These are phyloP conservation scores for Chaetothyriales sp. DNA, from an alignment of 2,329 filamentous ascomycete species.

Conservation along the genomic window DNA sequence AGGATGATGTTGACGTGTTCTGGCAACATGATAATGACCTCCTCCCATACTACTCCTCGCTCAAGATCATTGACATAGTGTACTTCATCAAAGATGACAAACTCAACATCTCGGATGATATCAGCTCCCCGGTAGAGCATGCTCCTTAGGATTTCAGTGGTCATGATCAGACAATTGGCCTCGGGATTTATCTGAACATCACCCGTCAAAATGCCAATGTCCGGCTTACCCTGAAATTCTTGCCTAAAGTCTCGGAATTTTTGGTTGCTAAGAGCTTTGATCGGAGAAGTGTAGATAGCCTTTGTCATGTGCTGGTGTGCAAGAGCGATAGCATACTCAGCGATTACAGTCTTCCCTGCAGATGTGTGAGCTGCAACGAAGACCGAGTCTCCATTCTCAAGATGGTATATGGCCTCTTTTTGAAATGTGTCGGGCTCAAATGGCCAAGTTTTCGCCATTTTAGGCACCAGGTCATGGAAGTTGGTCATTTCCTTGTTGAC, in stretches of 20 bases:
- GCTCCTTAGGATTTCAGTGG: conserved; percentile 90
- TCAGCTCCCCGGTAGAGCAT: conserved; percentile 97
- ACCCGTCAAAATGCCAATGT: conserved; percentile 91
- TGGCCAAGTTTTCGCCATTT: conserved; percentile 92
- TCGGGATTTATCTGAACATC: conserved; percentile 97
- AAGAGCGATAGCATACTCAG: conserved; percentile 92
- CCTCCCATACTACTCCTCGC: conserved; percentile 95
- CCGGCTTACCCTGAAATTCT: conserved; percentile 53
- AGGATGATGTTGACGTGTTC: conserved; percentile 93
- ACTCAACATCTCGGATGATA: conserved; percentile 91
- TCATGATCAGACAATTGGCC: conserved; percentile 98
- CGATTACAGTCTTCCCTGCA: conserved; percentile 93
- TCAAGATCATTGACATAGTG: conserved; percentile 97
- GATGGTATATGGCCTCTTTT: conserved; percentile 94
- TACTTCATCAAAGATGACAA: conserved; percentile 97
- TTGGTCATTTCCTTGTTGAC: conserved; percentile 88
- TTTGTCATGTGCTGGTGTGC: conserved; percentile 99
- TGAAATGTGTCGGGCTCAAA: conserved; percentile 98
- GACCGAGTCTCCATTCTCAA: conserved; percentile 91
- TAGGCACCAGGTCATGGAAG: conserved; percentile 80
- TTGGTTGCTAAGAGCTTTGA: conserved; percentile 96
- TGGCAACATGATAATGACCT: conserved; percentile 98
- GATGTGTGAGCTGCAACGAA: conserved; percentile 97
- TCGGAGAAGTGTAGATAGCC: conserved; percentile 95
- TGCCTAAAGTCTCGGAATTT: conserved; percentile 92